These are phyloP conservation scores for Eimeria necatrix DNA, from an alignment of 169 alveolate genomes.

Conservation along the genomic window DNA sequence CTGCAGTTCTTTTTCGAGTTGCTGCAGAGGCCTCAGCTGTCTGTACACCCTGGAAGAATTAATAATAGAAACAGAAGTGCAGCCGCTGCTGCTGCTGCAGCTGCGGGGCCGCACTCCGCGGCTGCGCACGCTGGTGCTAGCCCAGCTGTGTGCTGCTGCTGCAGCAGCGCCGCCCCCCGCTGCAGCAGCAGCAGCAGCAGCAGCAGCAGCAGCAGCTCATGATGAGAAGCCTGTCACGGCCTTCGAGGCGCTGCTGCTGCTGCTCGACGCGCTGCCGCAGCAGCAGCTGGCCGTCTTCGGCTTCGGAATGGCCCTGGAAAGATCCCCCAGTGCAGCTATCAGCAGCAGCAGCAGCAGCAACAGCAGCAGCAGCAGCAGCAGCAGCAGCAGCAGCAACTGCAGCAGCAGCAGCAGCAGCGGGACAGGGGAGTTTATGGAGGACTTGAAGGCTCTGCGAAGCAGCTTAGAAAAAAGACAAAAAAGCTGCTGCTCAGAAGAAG, in stretches of 20 bases:
- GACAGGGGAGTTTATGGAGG: not conserved
- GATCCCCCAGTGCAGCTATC: not conserved
- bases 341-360: not conserved
- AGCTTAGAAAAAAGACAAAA: not conserved
- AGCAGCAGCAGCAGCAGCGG: not conserved
- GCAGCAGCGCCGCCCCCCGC: not conserved
- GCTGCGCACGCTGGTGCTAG: conserved; percentile 9
- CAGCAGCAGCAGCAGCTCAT: not conserved
- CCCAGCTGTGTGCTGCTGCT: not conserved
- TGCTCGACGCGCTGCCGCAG: conserved; percentile 30
- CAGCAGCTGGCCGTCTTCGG: conserved; percentile 63
- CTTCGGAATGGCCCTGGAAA: not conserved
- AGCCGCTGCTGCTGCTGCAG: conserved; percentile 29
- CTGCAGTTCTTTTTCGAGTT: not conserved
- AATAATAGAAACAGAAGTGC: conserved; percentile 33
- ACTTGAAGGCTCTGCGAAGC: not conserved
- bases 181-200: conserved; percentile 50
- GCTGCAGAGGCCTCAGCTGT: conserved; percentile 19
- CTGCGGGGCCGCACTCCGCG: conserved; percentile 41
- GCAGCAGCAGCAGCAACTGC: conserved; percentile 28
- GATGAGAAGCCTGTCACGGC: conserved; percentile 20
- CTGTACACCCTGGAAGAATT: conserved; percentile 53
- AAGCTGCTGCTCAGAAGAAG: not conserved
- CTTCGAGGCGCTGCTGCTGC: conserved; percentile 57
- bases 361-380: conserved; percentile 2